A percentile compares a stretch with the other conserved stretches of the same genome.
Conservation (phyloP, 352 stramenopile species). For the Pythium brachiatum region DNA sequence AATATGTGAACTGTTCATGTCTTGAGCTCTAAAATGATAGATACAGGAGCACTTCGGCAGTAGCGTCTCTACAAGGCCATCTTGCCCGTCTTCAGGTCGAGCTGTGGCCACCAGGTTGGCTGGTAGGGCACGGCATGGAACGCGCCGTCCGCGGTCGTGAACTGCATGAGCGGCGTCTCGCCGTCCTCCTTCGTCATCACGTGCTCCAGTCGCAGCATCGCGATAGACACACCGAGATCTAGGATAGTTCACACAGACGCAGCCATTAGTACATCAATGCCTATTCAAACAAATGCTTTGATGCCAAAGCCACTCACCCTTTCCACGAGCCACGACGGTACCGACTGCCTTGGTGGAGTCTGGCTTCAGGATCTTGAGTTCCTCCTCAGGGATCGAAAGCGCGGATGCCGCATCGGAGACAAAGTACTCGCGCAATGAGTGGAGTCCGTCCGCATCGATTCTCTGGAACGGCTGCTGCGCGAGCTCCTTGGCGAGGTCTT, state of each 20-base stretch:
- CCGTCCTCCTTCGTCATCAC: conserved; percentile 48
- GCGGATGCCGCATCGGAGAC: conserved; percentile 28
- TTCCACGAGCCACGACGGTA: conserved; percentile 45
- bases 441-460: conserved; percentile 40
- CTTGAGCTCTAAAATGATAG: background rate
- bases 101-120: conserved; percentile 66
- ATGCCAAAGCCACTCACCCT: conserved; percentile 21
- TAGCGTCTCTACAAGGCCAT: conserved; percentile 46
- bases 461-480: conserved; percentile 57
- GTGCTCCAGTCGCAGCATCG: conserved; percentile 79
- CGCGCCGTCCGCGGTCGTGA: conserved; percentile 58
- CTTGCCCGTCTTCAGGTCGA: conserved; percentile 77
- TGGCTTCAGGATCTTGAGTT: conserved; percentile 49
- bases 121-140: conserved; percentile 74
- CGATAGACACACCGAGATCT: conserved; percentile 51
- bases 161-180: conserved; percentile 44
- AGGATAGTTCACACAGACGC: background rate
- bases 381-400: conserved; percentile 23
- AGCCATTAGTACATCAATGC: background rate
- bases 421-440: conserved; percentile 45
- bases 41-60: background rate
- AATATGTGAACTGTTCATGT: background rate
- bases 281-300: background rate
- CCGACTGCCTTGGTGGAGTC: conserved; percentile 61
- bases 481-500: conserved; percentile 51